Percentiles rank a stretch among this genome's conserved stretches.
Evolutionary conservation across 495 filamentous ascomycete species (phyloP).

Genomic region (Penicillium paradoxum): DNA sequence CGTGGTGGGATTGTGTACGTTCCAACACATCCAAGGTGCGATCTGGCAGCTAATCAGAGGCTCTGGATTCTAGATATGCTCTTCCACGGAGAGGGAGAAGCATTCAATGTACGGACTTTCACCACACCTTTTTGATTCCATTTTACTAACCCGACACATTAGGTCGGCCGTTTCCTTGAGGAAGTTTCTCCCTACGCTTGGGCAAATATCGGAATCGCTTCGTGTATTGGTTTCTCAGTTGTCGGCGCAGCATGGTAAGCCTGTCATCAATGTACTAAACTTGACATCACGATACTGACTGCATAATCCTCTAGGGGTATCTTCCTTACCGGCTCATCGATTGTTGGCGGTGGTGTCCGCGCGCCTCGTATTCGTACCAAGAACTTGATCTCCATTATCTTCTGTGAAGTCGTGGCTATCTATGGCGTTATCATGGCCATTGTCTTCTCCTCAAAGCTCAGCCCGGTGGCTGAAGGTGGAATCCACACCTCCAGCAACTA

Average conservation of each 20-base stretch:
- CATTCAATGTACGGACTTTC: constrained; percentile 74
- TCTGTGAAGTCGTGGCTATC: constrained; percentile 99
- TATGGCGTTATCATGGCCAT: constrained; percentile 99
- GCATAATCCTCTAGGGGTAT: constrained; percentile 70
- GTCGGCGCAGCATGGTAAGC: constrained; percentile 95
- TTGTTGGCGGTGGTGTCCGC: constrained; percentile 92
- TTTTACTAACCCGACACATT: constrained; percentile 22
- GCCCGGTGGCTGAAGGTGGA: constrained; percentile 44
- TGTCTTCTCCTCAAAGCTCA: constrained; percentile 86
- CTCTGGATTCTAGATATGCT: constrained; percentile 74
- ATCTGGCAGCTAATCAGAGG: constrained; percentile 30
- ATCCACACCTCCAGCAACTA: constrained; percentile 65
- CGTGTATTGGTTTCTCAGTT: constrained; percentile 93
- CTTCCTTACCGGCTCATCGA: constrained; percentile 97
- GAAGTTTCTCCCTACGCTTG: constrained; percentile 90
- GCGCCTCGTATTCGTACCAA: constrained; percentile 97
- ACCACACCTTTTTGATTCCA: neutral
- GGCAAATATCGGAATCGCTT: constrained; percentile 83
- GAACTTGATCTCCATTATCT: constrained; percentile 99
- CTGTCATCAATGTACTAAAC: neutral
- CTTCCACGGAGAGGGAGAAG: constrained; percentile 91
- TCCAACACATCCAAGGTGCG: constrained; percentile 11
- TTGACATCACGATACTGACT: constrained; percentile 24
- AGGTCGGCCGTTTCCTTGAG: constrained; percentile 95
- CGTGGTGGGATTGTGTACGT: constrained; percentile 85